Conservation (phyloP, 805 yeast genomes). For the Ogataea nitratoaversa region DNA sequence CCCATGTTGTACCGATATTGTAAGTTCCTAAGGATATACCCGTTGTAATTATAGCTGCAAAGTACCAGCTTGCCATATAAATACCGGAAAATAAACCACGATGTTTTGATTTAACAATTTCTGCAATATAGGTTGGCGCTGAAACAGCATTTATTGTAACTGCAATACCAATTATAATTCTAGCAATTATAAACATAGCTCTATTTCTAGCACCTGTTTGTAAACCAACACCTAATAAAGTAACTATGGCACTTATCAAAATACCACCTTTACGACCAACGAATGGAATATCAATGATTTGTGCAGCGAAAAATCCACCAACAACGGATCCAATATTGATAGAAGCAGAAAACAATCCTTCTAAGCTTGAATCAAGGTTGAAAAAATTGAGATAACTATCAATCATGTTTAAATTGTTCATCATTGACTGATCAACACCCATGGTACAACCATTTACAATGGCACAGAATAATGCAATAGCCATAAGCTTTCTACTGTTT, state of each 20-base stretch:
- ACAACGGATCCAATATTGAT: conserved; percentile 26
- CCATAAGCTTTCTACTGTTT: conserved; percentile 17
- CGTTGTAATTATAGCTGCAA: conserved; percentile 27
- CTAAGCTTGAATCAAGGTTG: conserved; percentile 18
- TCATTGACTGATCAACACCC: conserved; percentile 27
- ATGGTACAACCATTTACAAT: conserved; percentile 24
- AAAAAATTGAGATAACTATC: conserved; percentile 22
- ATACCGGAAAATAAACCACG: conserved; percentile 28
- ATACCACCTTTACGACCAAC: conserved; percentile 31
- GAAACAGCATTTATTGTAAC: conserved; percentile 28
- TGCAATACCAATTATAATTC: conserved; percentile 36
- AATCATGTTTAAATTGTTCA: conserved; percentile 25
- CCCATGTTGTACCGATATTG: conserved; percentile 23
- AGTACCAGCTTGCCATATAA: conserved; percentile 28
- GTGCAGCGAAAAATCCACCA: conserved; percentile 25
- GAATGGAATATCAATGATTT: conserved; percentile 15
- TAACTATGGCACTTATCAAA: conserved; percentile 21
- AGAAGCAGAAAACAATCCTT: conserved; percentile 26
- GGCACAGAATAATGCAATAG: conserved; percentile 21
- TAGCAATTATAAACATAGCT: conserved; percentile 34
- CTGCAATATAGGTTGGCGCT: conserved; percentile 34
- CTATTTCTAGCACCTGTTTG: conserved; percentile 35
- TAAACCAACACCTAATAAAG: conserved; percentile 32
- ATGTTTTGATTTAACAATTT: conserved; percentile 28
- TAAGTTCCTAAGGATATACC: conserved; percentile 29